Conservation (phyloP, 768 basidiomycete genomes). For the Auriscalpium vulgare region DNA sequence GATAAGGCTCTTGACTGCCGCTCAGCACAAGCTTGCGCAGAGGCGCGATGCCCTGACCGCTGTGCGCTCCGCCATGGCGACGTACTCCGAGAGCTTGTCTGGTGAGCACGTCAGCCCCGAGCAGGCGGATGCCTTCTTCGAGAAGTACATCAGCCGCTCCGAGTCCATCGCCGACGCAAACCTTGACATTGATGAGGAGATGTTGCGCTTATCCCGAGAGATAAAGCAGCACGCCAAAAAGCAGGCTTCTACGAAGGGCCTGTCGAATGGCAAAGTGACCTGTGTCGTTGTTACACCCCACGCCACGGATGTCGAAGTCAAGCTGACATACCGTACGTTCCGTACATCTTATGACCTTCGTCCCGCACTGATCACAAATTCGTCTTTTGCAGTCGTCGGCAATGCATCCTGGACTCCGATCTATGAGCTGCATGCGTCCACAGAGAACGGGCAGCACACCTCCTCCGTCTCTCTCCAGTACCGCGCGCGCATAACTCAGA, state of each 20-base stretch:
- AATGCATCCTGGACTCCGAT: slow-evolving; percentile 44
- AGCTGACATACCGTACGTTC: slow-evolving; percentile 44
- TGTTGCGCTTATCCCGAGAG: slow-evolving; percentile 25
- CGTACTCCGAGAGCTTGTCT: slow-evolving; percentile 35
- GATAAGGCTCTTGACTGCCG: slow-evolving; percentile 22
- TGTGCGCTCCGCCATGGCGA: slow-evolving; percentile 34
- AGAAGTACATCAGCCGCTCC: slow-evolving; percentile 31
- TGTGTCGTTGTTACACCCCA: slow-evolving; percentile 36
- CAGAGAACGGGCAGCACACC: slow-evolving; percentile 34
- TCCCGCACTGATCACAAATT: background rate
- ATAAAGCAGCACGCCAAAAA: slow-evolving; percentile 30
- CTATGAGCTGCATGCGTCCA: slow-evolving; percentile 50
- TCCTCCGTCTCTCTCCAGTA: slow-evolving; percentile 43
- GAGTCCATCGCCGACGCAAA: slow-evolving; percentile 28
- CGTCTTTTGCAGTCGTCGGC: slow-evolving; percentile 34
- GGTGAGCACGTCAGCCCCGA: slow-evolving; percentile 33
- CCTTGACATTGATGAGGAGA: slow-evolving; percentile 28
- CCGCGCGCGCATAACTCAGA: slow-evolving; percentile 43
- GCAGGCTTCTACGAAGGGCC: slow-evolving; percentile 17
- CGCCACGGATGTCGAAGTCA: slow-evolving; percentile 32
- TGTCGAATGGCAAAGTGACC: slow-evolving; percentile 25
- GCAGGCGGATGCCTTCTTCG: slow-evolving; percentile 35
- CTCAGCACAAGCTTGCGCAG: slow-evolving; percentile 28
- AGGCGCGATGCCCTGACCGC: slow-evolving; percentile 33
- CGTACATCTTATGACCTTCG: background rate